These are phyloP conservation scores for Alternaria novae-zelandiae DNA, from an alignment of 2,329 filamentous ascomycete species.

Conservation along the genomic window DNA sequence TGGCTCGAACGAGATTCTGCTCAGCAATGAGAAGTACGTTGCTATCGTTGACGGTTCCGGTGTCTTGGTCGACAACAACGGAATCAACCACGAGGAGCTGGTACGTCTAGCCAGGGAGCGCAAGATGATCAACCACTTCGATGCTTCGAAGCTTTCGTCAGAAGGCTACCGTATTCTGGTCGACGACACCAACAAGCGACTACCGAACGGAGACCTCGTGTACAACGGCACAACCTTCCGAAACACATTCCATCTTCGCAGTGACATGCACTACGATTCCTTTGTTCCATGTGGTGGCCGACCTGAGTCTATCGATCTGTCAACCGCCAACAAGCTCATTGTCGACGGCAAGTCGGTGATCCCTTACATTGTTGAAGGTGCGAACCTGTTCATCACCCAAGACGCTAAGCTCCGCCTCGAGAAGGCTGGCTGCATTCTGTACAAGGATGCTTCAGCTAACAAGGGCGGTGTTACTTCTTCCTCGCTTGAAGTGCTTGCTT, in stretches of 20 bases:
- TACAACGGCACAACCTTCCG: slow-evolving; percentile 94
- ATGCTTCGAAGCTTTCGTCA: slow-evolving; percentile 81
- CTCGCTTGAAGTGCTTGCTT: slow-evolving; percentile 93
- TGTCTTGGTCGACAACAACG: slow-evolving; percentile 91
- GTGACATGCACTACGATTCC: slow-evolving; percentile 74
- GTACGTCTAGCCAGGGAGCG: slow-evolving; percentile 83
- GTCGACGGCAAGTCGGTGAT: slow-evolving; percentile 85
- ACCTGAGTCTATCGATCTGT: slow-evolving; percentile 94
- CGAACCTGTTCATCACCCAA: slow-evolving; percentile 98
- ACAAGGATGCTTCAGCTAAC: slow-evolving; percentile 98
- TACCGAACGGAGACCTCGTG: slow-evolving; percentile 85
- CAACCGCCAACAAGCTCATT: slow-evolving; percentile 86
- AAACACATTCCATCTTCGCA: slow-evolving; percentile 93
- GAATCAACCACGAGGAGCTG: slow-evolving; percentile 83
- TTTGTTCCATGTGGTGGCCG: slow-evolving; percentile 97
- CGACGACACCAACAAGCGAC: slow-evolving; percentile 86
- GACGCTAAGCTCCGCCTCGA: slow-evolving; percentile 96
- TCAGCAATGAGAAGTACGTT: slow-evolving; percentile 94
- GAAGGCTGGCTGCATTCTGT: slow-evolving; percentile 90
- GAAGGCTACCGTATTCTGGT: slow-evolving; percentile 91
- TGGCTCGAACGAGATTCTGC: slow-evolving; percentile 95
- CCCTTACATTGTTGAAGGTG: slow-evolving; percentile 96
- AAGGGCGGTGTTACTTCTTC: slow-evolving; percentile 98
- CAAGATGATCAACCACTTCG: slow-evolving; percentile 88
- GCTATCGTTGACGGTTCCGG: slow-evolving; percentile 96